Evolutionary conservation across 768 basidiomycete genomes (phyloP), one percentile per base, ranked within the genome.

Genomic region (Macrolepiota fuliginosa): DNA sequence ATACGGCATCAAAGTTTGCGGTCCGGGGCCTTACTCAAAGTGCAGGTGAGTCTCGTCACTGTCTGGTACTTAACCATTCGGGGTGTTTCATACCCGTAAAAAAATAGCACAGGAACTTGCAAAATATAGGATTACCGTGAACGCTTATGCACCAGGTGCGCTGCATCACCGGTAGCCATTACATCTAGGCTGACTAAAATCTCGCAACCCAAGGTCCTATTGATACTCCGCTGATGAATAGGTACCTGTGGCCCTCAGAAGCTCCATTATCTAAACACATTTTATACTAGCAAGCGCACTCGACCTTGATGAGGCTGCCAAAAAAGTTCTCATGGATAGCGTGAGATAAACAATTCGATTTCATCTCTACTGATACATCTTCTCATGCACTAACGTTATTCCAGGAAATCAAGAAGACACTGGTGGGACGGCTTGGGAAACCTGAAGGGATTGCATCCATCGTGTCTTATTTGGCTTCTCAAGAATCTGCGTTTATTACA

Each of bases 1-100:
- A 81, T 58, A 67, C 66, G 49, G 68, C 73, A 0, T 74, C 75
- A 3, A 81, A 82, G 65, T 79, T 80, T 62, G 78, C 78, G 2
- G 50, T 82, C 0, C 67, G 78, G 24, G 77, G 74, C 13, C 63
- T 81, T 15, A 79, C 79, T 0, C 77, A 79, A 58, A 65, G 64
- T n/a, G 70, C 70, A 24, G 71, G 73, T 74, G 25, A 32, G 54
- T 15, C 24, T 12, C 13, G 5, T 22, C 13, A 7, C n/a, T 7
- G 5, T 19, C 19, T 4, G 42, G n/a, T n/a, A 7, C 6, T 7
- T 7, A 19, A 19, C 12, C 2, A 19, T 22, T n/a, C 25, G 2
- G 42, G 19, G 37, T 24, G 7, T 36, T 1, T 5, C 32, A 13
- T 27, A 24, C 17, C 42, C 70, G 7, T 7, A 32, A 7, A 70